A percentile compares a stretch with the other conserved stretches of the same genome.
phyloP scores from a whole-genome alignment of 2,329 filamentous ascomycete species.

The Hymenoscyphus fructigenus region DNA sequence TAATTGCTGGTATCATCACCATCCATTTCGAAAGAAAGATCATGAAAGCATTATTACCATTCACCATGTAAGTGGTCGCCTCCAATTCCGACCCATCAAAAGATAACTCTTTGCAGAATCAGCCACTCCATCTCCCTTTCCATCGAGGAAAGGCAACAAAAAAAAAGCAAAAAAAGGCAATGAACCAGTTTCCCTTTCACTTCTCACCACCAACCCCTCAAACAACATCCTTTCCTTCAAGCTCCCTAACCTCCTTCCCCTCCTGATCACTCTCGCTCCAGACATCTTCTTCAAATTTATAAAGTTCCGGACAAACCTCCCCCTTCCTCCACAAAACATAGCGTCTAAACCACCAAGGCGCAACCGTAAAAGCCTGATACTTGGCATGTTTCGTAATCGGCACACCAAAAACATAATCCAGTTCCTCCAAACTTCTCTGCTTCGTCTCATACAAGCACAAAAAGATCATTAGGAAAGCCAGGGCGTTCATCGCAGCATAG shows the following conservation, averaged over 20 bases:
- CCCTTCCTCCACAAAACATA: slow-evolving; percentile 31
- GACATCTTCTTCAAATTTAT: slow-evolving; percentile 18
- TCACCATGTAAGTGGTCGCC: background rate
- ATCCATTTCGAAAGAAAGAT: background rate
- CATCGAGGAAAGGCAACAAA: background rate
- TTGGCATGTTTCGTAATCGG: slow-evolving; percentile 13
- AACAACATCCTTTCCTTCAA: background rate
- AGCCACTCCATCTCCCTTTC: background rate
- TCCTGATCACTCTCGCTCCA: slow-evolving; percentile 13
- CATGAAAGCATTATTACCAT: background rate
- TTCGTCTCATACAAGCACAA: slow-evolving; percentile 58
- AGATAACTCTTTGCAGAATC: background rate
- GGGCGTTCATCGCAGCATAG: slow-evolving; percentile 54
- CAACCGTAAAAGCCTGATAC: slow-evolving; percentile 44
- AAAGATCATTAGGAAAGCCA: slow-evolving; percentile 55
- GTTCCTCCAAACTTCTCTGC: slow-evolving; percentile 36
- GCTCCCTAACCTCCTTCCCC: background rate
- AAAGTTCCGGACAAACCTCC: slow-evolving; percentile 16
- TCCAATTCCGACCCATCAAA: background rate
- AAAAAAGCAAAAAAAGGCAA: background rate
- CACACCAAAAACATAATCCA: slow-evolving; percentile 21
- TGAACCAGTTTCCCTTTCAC: background rate
- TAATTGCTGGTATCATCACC: background rate
- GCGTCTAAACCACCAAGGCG: slow-evolving; percentile 61
- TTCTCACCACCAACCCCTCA: background rate